A percentile compares a stretch with the other conserved stretches of the same genome.
Conservation (phyloP, 1,284 basidiomycete genomes). For the Sanghuangporus sanghuang region DNA sequence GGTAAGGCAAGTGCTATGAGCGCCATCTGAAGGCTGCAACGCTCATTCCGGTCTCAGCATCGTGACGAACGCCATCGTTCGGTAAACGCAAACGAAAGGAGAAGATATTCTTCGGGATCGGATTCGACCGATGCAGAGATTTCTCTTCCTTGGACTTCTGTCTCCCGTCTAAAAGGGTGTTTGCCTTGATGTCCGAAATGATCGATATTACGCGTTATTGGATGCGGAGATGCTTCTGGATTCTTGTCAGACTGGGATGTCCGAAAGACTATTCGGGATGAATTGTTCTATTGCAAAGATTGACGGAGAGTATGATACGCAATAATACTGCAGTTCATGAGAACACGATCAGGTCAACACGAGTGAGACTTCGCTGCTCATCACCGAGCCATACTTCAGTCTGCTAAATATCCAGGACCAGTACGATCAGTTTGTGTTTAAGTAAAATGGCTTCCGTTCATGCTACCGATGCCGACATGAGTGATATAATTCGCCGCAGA, state of each 20-base stretch:
- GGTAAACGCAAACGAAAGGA: conserved; percentile 62
- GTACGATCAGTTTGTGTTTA: conserved; percentile 92
- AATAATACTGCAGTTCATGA: neutral
- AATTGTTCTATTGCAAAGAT: conserved; percentile 64
- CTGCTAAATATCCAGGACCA: conserved; percentile 86
- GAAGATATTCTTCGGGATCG: conserved; percentile 82
- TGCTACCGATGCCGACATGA: conserved; percentile 79
- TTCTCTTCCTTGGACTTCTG: conserved; percentile 77
- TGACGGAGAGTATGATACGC: conserved; percentile 54
- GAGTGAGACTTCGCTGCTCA: conserved; percentile 64
- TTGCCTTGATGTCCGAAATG: conserved; percentile 22
- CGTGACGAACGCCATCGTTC: conserved; percentile 76
- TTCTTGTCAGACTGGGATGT: conserved; percentile 90
- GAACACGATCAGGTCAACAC: conserved; percentile 56
- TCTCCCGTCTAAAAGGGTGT: conserved; percentile 81
- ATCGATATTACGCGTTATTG: conserved; percentile 13
- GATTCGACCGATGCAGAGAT: conserved; percentile 73
- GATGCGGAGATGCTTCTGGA: conserved; percentile 78
- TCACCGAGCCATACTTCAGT: conserved; percentile 94
- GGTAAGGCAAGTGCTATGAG: neutral
- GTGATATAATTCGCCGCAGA: conserved; percentile 25
- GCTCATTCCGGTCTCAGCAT: conserved; percentile 38
- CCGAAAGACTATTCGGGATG: conserved; percentile 88
- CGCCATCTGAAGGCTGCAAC: neutral
- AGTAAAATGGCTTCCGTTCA: conserved; percentile 90